Percentiles rank a stretch among this genome's conserved stretches.
These are phyloP conservation scores for Hygrophila difformis DNA, from an alignment of 257 asterid species.

Conservation along the genomic window DNA sequence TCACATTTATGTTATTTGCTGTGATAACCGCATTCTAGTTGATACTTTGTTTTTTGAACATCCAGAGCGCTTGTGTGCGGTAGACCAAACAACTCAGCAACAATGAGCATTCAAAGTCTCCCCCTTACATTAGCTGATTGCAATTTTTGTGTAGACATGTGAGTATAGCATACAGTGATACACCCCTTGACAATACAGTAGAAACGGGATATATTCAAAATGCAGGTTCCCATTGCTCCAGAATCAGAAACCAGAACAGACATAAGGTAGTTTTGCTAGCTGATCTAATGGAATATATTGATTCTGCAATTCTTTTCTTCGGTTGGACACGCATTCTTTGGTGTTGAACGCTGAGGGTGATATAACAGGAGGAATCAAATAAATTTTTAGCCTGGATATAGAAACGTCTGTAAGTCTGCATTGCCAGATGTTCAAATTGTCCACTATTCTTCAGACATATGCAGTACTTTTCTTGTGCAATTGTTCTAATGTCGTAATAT, in stretches of 20 bases:
- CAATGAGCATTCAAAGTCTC: neutral
- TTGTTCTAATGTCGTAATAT: too few species aligned
- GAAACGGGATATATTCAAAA: too few species aligned
- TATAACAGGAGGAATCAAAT: neutral
- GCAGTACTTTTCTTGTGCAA: too few species aligned
- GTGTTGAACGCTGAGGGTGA: constrained; percentile 9
- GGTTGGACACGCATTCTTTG: constrained; percentile 9
- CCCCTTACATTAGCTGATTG: constrained; percentile 5
- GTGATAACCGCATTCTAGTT: too few species aligned
- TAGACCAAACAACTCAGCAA: constrained; percentile 23
- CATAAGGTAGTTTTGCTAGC: neutral
- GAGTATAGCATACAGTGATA: too few species aligned
- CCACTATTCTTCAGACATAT: too few species aligned
- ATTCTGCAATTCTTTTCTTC: constrained; percentile 14
- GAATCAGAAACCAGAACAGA: neutral
- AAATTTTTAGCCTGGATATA: too few species aligned
- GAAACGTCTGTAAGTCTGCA: too few species aligned
- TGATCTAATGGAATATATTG: constrained; percentile 2
- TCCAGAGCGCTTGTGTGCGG: constrained; percentile 67
- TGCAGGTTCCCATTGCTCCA: neutral
- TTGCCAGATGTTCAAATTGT: neutral
- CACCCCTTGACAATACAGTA: too few species aligned
- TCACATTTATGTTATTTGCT: too few species aligned
- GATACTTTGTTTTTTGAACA: constrained; percentile 9
- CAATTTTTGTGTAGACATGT: too few species aligned